Conservation (phyloP, 1,139 yeast genomes). For the Wickerhamiella pararugosa region DNA sequence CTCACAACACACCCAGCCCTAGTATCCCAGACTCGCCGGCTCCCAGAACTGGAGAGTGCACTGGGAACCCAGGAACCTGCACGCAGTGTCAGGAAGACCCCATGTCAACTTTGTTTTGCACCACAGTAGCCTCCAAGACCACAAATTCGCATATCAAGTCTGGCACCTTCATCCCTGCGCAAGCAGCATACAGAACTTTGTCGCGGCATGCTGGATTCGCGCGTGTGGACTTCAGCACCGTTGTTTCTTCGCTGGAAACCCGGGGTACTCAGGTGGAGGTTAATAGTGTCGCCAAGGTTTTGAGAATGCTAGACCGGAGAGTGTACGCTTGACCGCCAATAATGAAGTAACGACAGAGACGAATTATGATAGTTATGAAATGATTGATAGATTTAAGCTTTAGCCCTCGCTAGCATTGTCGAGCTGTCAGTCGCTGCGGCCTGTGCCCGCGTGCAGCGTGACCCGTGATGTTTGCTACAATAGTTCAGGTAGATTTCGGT, state of each 20-base stretch:
- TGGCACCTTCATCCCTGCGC: constrained; percentile 62
- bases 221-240: constrained; percentile 53
- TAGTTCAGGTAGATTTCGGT: too few relatives aligned
- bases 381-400: too few relatives aligned
- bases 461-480: too few relatives aligned
- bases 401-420: too few relatives aligned
- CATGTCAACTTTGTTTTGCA: constrained; percentile 76
- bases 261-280: constrained; percentile 84
- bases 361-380: too few relatives aligned
- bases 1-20: neutral
- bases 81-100: constrained; percentile 74
- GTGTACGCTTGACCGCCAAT: neutral
- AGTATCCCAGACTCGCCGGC: neutral
- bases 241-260: constrained; percentile 64
- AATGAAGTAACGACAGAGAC: too few relatives aligned
- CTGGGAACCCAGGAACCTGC: constrained; percentile 84
- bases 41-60: constrained; percentile 35
- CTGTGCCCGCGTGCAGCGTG: too few relatives aligned
- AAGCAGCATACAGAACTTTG: constrained; percentile 76
- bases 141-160: constrained; percentile 13
- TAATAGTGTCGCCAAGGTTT: constrained; percentile 67
- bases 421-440: too few relatives aligned
- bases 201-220: constrained; percentile 66
- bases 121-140: constrained; percentile 49
- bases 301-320: constrained; percentile 49